Evolutionary conservation across 495 filamentous ascomycete genomes (phyloP).

Genomic region (Talaromyces wortmannii): DNA sequence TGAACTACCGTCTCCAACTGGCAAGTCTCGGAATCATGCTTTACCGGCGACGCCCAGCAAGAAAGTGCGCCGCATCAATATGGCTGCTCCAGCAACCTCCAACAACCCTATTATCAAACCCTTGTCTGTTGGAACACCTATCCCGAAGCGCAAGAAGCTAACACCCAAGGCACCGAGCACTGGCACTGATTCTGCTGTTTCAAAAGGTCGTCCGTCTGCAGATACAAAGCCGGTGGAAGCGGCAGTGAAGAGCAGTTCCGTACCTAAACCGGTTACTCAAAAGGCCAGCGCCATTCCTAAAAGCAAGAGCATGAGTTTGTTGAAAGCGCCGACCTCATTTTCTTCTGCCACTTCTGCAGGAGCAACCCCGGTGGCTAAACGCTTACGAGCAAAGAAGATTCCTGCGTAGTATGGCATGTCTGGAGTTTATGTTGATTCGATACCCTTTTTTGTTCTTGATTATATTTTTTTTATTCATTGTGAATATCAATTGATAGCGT

Average conservation of each 20-base stretch:
- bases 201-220: slow-evolving; percentile 10
- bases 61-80: slow-evolving; percentile 5
- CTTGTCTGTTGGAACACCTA: slow-evolving; percentile 16
- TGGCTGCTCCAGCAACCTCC: slow-evolving; percentile 11
- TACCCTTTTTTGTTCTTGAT: background rate
- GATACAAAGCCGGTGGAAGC: background rate
- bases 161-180: slow-evolving; percentile 17
- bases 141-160: slow-evolving; percentile 31
- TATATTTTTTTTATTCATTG: no score
- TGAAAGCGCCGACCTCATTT: slow-evolving; percentile 15
- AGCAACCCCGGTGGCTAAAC: slow-evolving; percentile 32
- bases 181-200: slow-evolving; percentile 6
- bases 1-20: background rate
- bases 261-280: slow-evolving; percentile 7
- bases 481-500: no score
- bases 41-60: slow-evolving; percentile 4
- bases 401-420: background rate
- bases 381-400: slow-evolving; percentile 22
- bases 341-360: slow-evolving; percentile 15
- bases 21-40: background rate
- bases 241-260: no score
- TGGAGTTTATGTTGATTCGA: background rate
- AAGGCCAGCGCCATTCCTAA: slow-evolving; percentile 7
- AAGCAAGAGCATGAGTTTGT: slow-evolving; percentile 25
- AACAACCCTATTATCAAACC: background rate